Base-by-base conservation (phyloP, 2,329 filamentous ascomycete genomes). In the Penicillium sp. region DNA sequence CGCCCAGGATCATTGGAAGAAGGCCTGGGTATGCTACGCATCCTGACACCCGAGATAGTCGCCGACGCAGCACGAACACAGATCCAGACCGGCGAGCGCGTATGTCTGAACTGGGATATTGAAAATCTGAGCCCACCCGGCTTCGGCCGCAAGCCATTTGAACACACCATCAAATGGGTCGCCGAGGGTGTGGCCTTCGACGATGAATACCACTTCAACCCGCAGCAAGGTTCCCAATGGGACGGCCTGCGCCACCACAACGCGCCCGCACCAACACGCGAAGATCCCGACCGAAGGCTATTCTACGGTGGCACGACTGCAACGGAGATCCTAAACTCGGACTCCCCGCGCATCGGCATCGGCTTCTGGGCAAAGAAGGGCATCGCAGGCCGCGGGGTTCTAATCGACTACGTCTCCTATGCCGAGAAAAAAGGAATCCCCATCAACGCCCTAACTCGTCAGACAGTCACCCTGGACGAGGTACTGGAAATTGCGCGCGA, bases 101-200 rank as follows among this genome's bases (percentile, higher is more conserved):
- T 80, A 18, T 75, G 75, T 40, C 62, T 82, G 20, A 76, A 77
- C 29, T 82, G 79, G 79, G 73, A 77, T 23, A 63, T 82, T 31
- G 73, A 74, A 40, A 80, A 81, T 56, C 64, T 81, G 1, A 75
- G 78, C n/a, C 63, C 62, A 10, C 65, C 67, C 44, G 65, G 76
- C 39, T 80, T 81, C 52, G 71, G 72, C 29, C 71, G 79, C 10
- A 74, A 74, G 36, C 68, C 73, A 3, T 76, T 75, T 45, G 64
- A 75, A 35, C 78, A 80, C 52, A 68, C 72, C 29, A 78, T 81
- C 59, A 77, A 77, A 60, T 64, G 61, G 54, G 58, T 72, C 3
- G 51, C 54, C 60, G 69, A 54, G 68, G 79, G 55, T 56, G 71
- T 43, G 58, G 74, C 47, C 34, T 77, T 54, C 58, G 76, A 78